Conservation (phyloP, 306 rosid species). For the Canavalia gladiata region DNA sequence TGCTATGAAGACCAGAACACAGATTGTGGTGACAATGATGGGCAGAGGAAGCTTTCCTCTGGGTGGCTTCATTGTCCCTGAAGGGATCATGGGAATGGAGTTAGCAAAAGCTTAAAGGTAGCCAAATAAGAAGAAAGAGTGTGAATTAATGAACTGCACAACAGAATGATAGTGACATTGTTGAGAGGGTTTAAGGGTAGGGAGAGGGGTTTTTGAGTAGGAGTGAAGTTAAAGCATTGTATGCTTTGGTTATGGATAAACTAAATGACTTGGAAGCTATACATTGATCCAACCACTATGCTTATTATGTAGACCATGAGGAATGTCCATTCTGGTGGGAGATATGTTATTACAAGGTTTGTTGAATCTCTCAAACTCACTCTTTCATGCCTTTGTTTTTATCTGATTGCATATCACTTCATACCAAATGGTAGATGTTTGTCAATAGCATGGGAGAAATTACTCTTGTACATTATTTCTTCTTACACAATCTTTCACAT, state of each 20-base stretch:
- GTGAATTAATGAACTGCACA: constrained; percentile 37
- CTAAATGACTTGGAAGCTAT: constrained; percentile 53
- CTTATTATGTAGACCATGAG: constrained; percentile 18
- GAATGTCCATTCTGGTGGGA: constrained; percentile 43
- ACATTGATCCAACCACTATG: constrained; percentile 53
- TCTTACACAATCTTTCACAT: background rate
- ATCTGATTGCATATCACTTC: constrained; percentile 22
- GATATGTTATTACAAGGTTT: constrained; percentile 14
- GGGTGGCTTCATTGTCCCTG: constrained; percentile 51
- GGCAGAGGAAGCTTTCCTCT: constrained; percentile 51
- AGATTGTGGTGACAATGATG: constrained; percentile 48
- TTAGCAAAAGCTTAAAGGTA: constrained; percentile 38
- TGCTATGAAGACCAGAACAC: constrained; percentile 52
- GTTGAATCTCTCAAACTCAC: constrained; percentile 23
- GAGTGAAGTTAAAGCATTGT: constrained; percentile 65
- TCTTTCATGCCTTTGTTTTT: constrained; percentile 7
- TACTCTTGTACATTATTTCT: constrained; percentile 12
- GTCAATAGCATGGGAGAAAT: constrained; percentile 8
- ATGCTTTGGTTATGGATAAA: constrained; percentile 54
- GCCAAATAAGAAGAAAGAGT: constrained; percentile 45
- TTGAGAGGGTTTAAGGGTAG: constrained; percentile 6
- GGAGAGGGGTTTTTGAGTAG: constrained; percentile 39
- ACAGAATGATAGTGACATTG: constrained; percentile 50
- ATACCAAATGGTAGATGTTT: constrained; percentile 37
- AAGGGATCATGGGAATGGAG: constrained; percentile 47